Evolutionary conservation across 2,329 filamentous ascomycete genomes (phyloP).

Genomic region (Clonostachys rhizophaga): DNA sequence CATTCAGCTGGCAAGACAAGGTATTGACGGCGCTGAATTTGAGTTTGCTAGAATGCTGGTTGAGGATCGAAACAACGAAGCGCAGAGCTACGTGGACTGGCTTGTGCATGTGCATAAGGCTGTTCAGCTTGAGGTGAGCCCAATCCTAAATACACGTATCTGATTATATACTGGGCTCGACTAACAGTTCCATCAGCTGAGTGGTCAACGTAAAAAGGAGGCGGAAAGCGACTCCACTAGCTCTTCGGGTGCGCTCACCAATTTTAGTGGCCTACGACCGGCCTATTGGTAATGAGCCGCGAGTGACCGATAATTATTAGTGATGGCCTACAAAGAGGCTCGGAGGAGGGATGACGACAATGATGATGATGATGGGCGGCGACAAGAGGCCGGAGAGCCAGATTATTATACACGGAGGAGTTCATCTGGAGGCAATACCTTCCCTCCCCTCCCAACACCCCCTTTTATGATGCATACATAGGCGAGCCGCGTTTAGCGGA

Average conservation of each 20-base stretch:
- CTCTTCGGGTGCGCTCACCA: slow-evolving; percentile 38
- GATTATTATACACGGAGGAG: not conserved
- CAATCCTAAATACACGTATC: not conserved
- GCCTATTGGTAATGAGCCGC: slow-evolving; percentile 48
- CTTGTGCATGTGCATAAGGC: slow-evolving; percentile 90
- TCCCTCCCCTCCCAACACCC: too few species aligned
- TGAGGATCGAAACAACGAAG: slow-evolving; percentile 96
- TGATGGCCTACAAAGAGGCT: too few species aligned
- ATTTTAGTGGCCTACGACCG: slow-evolving; percentile 55
- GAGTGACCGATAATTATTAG: too few species aligned
- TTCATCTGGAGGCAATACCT: slow-evolving; percentile 4
- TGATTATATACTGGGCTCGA: not conserved
- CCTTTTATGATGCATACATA: too few species aligned
- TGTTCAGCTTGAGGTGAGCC: slow-evolving; percentile 79
- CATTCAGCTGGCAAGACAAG: slow-evolving; percentile 86
- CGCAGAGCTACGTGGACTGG: slow-evolving; percentile 98
- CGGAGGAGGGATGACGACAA: too few species aligned
- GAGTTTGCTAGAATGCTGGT: slow-evolving; percentile 90
- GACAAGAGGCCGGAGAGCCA: not conserved
- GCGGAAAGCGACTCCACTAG: slow-evolving; percentile 36
- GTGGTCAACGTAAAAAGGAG: slow-evolving; percentile 68
- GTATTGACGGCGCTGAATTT: slow-evolving; percentile 90
- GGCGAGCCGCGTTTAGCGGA: too few species aligned
- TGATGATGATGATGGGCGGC: too few species aligned
- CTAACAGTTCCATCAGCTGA: slow-evolving; percentile 37